phyloP scores from a whole-genome alignment of 2,329 filamentous ascomycete genomes.

The Beauveria sp. region DNA sequence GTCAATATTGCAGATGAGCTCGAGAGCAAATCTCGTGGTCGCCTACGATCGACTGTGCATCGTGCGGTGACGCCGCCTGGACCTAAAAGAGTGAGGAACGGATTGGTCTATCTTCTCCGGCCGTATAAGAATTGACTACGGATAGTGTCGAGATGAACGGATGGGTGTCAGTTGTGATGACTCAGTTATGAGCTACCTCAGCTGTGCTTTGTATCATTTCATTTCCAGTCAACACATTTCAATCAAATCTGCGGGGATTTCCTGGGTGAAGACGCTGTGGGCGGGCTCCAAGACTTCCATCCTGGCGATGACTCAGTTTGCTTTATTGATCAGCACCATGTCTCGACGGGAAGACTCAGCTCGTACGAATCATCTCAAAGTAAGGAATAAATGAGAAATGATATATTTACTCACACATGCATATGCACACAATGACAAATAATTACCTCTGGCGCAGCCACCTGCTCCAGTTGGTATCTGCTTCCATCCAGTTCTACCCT shows the following conservation, averaged over 20 bases:
- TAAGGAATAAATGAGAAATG: background rate
- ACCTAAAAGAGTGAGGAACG: background rate
- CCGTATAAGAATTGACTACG: slow-evolving; percentile 1
- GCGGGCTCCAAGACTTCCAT: background rate
- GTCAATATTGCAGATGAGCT: slow-evolving; percentile 8
- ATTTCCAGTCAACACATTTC: too few species aligned
- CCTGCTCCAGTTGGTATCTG: background rate
- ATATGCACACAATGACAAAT: background rate
- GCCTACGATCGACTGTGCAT: slow-evolving; percentile 1
- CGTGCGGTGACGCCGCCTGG: background rate
- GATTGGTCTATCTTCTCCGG: slow-evolving; percentile 4
- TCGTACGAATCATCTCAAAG: background rate
- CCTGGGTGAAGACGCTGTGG: background rate
- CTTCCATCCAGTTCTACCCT: background rate
- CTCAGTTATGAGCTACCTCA: background rate
- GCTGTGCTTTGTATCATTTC: too few species aligned
- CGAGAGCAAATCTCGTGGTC: background rate
- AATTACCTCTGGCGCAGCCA: background rate
- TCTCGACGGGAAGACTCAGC: background rate
- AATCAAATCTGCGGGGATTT: too few species aligned
- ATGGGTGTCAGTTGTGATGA: background rate
- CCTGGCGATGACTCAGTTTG: background rate
- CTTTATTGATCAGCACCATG: background rate
- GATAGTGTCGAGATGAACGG: background rate
- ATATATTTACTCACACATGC: background rate